A percentile compares a stretch with the other conserved stretches of the same genome.
Evolutionary conservation across 352 stramenopile species (phyloP).

Genomic region (Phytophthora ohioensis): DNA sequence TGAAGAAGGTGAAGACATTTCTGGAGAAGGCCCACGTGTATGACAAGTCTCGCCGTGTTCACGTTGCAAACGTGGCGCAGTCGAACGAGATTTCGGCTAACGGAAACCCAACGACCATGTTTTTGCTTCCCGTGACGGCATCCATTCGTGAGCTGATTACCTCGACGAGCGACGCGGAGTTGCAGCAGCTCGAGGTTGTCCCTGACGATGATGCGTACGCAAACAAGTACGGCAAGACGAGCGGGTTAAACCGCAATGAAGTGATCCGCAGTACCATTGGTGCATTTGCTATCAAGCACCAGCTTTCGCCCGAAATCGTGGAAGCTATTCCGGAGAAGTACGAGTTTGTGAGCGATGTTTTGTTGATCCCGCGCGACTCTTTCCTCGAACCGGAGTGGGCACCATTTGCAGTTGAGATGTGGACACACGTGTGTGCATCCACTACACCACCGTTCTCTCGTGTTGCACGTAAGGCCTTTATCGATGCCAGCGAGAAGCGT

Average conservation of each 20-base stretch:
- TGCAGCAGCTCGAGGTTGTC: slow-evolving; percentile 53
- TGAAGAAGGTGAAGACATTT: slow-evolving; percentile 85
- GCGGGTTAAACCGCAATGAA: slow-evolving; percentile 79
- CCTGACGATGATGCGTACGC: slow-evolving; percentile 67
- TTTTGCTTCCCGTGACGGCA: slow-evolving; percentile 69
- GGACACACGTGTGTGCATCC: slow-evolving; percentile 63
- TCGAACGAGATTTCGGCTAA: slow-evolving; percentile 16
- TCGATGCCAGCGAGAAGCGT: slow-evolving; percentile 80
- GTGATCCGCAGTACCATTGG: slow-evolving; percentile 67
- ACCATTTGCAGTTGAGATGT: slow-evolving; percentile 67
- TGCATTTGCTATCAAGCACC: slow-evolving; percentile 59
- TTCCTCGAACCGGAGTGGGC: slow-evolving; percentile 71
- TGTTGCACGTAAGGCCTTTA: slow-evolving; percentile 85
- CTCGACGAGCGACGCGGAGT: slow-evolving; percentile 34
- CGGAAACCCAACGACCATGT: slow-evolving; percentile 42
- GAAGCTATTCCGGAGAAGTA: slow-evolving; percentile 68
- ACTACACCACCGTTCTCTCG: slow-evolving; percentile 66
- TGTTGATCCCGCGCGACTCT: slow-evolving; percentile 72
- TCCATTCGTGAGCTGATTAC: slow-evolving; percentile 43
- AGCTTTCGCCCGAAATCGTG: slow-evolving; percentile 43
- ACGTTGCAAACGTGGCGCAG: slow-evolving; percentile 33
- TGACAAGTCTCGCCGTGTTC: slow-evolving; percentile 83
- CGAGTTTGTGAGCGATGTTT: slow-evolving; percentile 81
- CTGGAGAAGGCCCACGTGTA: slow-evolving; percentile 72
- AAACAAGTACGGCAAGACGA: slow-evolving; percentile 82